phyloP scores from a whole-genome alignment of 352 stramenopile species.

The Phytophthora niederhauseri region DNA sequence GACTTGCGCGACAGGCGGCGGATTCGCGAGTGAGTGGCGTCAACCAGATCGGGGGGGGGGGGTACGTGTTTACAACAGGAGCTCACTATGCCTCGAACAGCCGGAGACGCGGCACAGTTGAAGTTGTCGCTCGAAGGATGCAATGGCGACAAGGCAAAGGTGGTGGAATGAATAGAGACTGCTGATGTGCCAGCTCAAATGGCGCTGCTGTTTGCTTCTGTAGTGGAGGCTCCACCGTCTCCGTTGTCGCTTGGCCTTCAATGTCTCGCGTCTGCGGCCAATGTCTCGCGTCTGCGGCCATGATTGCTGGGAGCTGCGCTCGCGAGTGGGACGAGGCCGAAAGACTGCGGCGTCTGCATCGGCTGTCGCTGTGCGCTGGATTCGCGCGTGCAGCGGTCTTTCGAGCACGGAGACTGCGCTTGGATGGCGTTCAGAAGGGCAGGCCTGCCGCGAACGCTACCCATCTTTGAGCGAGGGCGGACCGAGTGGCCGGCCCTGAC shows the following conservation, averaged over 20 bases:
- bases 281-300: background rate
- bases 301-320: constrained; percentile 13
- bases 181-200: background rate
- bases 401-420: background rate
- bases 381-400: constrained; percentile 4
- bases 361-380: background rate
- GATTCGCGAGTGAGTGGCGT: constrained; percentile 29
- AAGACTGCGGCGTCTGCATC: constrained; percentile 9
- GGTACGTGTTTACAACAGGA: background rate
- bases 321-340: constrained; percentile 13
- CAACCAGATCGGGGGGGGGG: constrained; percentile 3
- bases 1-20: constrained; percentile 9
- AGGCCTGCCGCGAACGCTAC: background rate
- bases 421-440: background rate
- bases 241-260: constrained; percentile 1
- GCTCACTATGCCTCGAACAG: constrained; percentile 5
- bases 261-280: background rate
- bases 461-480: constrained; percentile 2
- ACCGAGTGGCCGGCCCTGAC: constrained; percentile 9
- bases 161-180: too few species aligned
- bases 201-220: background rate
- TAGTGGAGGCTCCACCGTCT: background rate
- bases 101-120: constrained; percentile 17
- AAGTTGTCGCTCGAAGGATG: constrained; percentile 10
- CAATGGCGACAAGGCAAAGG: background rate